Conservation (phyloP, 805 yeast species). For the Ogataea angusta region DNA sequence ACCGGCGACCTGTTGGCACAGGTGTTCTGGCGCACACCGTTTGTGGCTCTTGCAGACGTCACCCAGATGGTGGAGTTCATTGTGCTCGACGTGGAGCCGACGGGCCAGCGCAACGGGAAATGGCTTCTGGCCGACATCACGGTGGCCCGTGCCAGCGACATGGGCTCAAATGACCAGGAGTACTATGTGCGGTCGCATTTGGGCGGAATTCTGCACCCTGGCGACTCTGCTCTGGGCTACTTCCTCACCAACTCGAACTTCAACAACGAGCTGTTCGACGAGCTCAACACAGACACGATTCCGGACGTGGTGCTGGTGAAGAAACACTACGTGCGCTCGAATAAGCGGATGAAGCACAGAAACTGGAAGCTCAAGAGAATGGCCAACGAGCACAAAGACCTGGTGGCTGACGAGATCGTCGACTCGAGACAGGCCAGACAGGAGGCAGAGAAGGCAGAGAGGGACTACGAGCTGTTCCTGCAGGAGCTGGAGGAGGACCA, state of each 20-base stretch:
- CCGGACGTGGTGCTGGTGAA: conserved; percentile 88
- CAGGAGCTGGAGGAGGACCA: conserved; percentile 97
- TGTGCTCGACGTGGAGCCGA: conserved; percentile 91
- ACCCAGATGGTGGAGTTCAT: conserved; percentile 80
- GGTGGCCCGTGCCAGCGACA: conserved; percentile 82
- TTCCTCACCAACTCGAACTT: conserved; percentile 81
- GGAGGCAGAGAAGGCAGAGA: conserved; percentile 88
- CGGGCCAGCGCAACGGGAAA: conserved; percentile 75
- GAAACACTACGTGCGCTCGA: conserved; percentile 81
- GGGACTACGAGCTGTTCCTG: conserved; percentile 91
- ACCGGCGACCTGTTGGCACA: conserved; percentile 68
- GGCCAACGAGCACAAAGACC: conserved; percentile 93
- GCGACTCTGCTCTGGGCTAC: conserved; percentile 93
- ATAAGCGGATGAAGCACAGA: conserved; percentile 72
- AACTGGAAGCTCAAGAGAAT: conserved; percentile 92
- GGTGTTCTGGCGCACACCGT: conserved; percentile 80
- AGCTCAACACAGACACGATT: conserved; percentile 54
- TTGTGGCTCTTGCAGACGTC: conserved; percentile 70
- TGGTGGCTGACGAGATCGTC: conserved; percentile 58
- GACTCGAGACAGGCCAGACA: conserved; percentile 73
- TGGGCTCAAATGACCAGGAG: conserved; percentile 81
- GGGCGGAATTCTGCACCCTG: conserved; percentile 94
- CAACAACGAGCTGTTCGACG: conserved; percentile 83
- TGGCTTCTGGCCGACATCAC: conserved; percentile 85
- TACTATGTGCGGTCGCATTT: conserved; percentile 86